Base-by-base conservation (phyloP, 2,329 filamentous ascomycete species). In the Beauveria caledonica region DNA sequence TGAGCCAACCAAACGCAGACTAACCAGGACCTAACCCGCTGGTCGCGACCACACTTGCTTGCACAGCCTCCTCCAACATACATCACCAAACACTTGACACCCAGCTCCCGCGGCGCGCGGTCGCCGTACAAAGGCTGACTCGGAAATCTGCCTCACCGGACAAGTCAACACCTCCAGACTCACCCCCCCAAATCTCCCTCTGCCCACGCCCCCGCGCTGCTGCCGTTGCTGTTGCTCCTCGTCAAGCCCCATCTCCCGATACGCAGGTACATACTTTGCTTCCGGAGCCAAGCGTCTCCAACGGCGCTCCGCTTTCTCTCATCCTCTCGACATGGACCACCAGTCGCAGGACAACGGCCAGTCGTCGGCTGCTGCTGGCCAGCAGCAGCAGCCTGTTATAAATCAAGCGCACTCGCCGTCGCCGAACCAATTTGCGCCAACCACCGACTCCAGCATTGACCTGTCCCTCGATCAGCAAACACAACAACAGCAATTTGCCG, bases 401-500 rank as follows among this genome's bases (percentile, higher is more conserved):
- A 88, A 81, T 72, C 84, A 85, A 72, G 81, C 77, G 66, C 85
- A 84, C 73, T 87, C 86, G 68, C 83, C 85, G 67, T 84, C 84
- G 70, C 82, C 81, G 71, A 80, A 74, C 67, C 82, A 80, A 68
- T 77, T 80, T 70, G 76, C 79, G 70, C 64, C 70, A 50, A 78
- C 78, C 69, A 73, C 79, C 61, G 68, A 73, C 67, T 77, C 76
- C 57, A 33, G 19, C 67, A 80, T 86, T 66, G 84, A 83, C 69
- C 78, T 87, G 68, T 81, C 75, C 64, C 75, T 86, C 66, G 81
- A 86, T 71, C 76, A 79, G 68, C 76, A 67, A 48, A 19, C 55
- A 15, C 55, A 29, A 21, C 66, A 65, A 46, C 81, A 72, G 67
- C 68, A 78, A 69, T 74, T 77, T 62, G 74, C 75, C 60, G 79